Base-by-base conservation (phyloP, 768 basidiomycete genomes). In the Udeniomyces megalosporus region DNA sequence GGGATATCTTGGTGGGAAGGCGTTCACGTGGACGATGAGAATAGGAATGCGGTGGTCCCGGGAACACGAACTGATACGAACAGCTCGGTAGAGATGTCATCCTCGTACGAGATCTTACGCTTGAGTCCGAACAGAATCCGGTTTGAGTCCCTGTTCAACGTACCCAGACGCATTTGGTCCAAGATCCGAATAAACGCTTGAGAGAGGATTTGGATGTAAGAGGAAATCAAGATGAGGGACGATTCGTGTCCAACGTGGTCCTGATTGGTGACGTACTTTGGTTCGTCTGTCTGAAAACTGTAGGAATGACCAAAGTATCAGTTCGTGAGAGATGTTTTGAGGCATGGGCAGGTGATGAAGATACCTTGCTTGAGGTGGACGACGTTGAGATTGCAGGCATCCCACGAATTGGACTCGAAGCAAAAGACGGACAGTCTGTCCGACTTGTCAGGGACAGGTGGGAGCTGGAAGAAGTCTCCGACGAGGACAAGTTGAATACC, bases 401-500 rank as follows among this genome's bases (percentile, higher is more conserved):
- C 44, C 58, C 58, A 59, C 26, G 58, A 32, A 14, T 15, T 4
- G 35, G 58, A 45, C 22, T 59, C 45, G 29, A 59, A 59, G 0
- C 46, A 45, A n/a, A 59, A 59, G 29, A 26, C 44, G 24, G n/a
- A n/a, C n/a, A n/a, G n/a, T n/a, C 35, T 49, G 4, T 22, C 31
- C 32, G 46, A 45, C 31, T 34, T 38, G 6, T 59, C 26, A 14
- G 58, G 58, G 4, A 59, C 58, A 11, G 58, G 58, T 17, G 58
- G 58, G 20, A 59, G 58, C 47, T 60, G 61, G 24, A 62, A 50
- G 52, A 62, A 62, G 61, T 62, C 61, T 20, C 61, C 61, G 0
- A 38, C 53, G 5, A 62, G 54, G 10, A 62, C 47, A 11, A 62
- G 48, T 48, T 62, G 61, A 28, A 62, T 56, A 14, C 61, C 61